Evolutionary conservation across 306 rosid genomes (phyloP), one percentile per base, ranked within the genome.

Genomic region (Comarum palustre): DNA sequence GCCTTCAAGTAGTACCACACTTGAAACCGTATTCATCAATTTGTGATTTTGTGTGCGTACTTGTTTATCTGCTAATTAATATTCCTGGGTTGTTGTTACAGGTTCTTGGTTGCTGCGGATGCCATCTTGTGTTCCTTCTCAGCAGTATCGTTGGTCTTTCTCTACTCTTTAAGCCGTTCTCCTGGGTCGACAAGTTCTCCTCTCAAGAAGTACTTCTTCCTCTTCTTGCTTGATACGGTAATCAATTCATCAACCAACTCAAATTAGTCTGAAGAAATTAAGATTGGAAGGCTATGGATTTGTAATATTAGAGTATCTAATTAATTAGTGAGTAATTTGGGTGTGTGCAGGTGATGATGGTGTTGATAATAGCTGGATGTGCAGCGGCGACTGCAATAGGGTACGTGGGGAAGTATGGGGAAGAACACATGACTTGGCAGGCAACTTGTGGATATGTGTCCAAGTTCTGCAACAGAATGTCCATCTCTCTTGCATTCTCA

Each of bases 361-460:
- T 86, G 73, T 22, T 91, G 79, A 73, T 81, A 62, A 85, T 80
- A 67, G 80, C 89, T 68, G 95, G 87, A 39, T 91, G 97, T 67
- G 87, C 90, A 3, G 97, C 95, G 2, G 90, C 83, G 8, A 84
- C 86, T 0, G 92, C 95, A 3, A 39, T 86, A 15, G 95, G 97
- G 2, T 87, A 85, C 45, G 88, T 91, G 71, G 88, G 88, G 4
- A 70, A 75, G 51, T 86, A 39, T 61, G 97, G 97, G n/a, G 88
- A 91, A 66, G 34, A 79, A 0, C 86, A 80, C 16, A 74, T 78
- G 78, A 80, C 83, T 0, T 91, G 97, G 97, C 73, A 4, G 31
- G 55, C 90, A 1, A 64, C 90, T 0, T 91, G 97, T 48, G 77
- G 74, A 15, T 74, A 78, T 52, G 92, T 91, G 66, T 11, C 17